phyloP scores from a whole-genome alignment of 2,329 filamentous ascomycete species.

The Fusarium coicis region DNA sequence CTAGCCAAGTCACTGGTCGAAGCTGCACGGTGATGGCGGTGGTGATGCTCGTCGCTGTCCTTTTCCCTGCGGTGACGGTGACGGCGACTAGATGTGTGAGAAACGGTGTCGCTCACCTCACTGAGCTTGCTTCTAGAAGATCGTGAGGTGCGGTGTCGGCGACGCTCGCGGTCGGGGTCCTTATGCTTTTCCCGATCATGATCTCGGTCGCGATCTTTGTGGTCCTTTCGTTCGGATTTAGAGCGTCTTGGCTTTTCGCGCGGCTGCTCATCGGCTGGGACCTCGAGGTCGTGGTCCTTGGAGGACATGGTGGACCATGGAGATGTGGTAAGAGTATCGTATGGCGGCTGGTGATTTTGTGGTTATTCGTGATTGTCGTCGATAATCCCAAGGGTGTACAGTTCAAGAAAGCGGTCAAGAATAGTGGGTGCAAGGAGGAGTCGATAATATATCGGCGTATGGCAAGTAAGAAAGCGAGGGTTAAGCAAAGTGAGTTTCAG shows the following conservation, averaged over 20 bases:
- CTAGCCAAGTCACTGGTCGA: slow-evolving; percentile 61
- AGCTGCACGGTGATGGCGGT: slow-evolving; percentile 41
- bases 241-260: slow-evolving; percentile 54
- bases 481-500: slow-evolving; percentile 12
- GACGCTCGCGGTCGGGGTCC: slow-evolving; percentile 50
- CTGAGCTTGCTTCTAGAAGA: slow-evolving; percentile 56
- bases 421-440: slow-evolving; percentile 14
- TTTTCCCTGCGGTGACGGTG: slow-evolving; percentile 48
- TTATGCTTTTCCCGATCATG: slow-evolving; percentile 48
- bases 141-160: slow-evolving; percentile 54
- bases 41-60: slow-evolving; percentile 50
- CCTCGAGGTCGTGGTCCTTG: slow-evolving; percentile 56
- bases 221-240: slow-evolving; percentile 54
- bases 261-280: slow-evolving; percentile 49
- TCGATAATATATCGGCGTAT: slow-evolving; percentile 4
- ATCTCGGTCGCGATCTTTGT: slow-evolving; percentile 49
- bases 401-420: slow-evolving; percentile 31
- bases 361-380: slow-evolving; percentile 17
- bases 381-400: slow-evolving; percentile 13
- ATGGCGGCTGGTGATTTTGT: slow-evolving; percentile 3
- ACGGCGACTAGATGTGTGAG: slow-evolving; percentile 50
- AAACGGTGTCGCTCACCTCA: slow-evolving; percentile 54
- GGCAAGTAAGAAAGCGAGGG: background rate
- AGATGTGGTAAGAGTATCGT: slow-evolving; percentile 11
- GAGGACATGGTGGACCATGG: slow-evolving; percentile 54